Base-by-base conservation (phyloP, 805 yeast species). In the Candida insectalens region DNA sequence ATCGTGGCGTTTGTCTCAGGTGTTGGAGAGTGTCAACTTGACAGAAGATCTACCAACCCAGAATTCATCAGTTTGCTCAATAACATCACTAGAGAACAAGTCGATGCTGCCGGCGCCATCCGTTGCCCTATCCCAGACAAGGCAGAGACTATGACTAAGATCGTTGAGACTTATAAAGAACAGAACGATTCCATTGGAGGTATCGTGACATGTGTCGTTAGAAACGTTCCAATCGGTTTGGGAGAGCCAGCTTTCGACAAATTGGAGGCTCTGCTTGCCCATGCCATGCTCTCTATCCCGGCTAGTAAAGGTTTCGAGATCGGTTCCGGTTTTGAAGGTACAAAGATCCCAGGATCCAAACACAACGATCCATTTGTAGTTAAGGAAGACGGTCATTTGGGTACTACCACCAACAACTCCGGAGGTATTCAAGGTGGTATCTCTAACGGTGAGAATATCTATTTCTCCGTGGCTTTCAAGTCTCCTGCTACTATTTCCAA, bases 371-470 rank as follows among this genome's bases (percentile, higher is more conserved):
- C 88, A 21, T 92, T 92, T 55, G 68, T 58, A 43, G 84, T 76
- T 48, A 54, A 54, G 37, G 55, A 70, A 9, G 74, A 77, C 19
- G 33, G 19, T 14, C 70, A 68, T 50, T 67, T 92, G 53, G 80
- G 89, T 59, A 92, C 98, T 18, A 69, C 57, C 47, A 88, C 97
- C 14, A 92, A 92, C 65, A 77, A 80, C 60, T 83, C 95, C 13
- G 98, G 97, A 49, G 98, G 98, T 63, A 75, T 87, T 42, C 98
- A 92, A 67, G 98, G 98, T 53, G 98, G 98, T 53, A 92, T 92
- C 53, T 65, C 95, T 34, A 92, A 92, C 55, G 98, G 98, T 47
- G 98, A 92, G 61, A 71, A 83, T 61, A 83, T 92, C 51, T 92
- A 82, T 65, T 92, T 92, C 60, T 80, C 83, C 18, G 89, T 92